These are phyloP conservation scores for Trichothecium sympodiale DNA, from an alignment of 2,329 filamentous ascomycete genomes.

Conservation along the genomic window DNA sequence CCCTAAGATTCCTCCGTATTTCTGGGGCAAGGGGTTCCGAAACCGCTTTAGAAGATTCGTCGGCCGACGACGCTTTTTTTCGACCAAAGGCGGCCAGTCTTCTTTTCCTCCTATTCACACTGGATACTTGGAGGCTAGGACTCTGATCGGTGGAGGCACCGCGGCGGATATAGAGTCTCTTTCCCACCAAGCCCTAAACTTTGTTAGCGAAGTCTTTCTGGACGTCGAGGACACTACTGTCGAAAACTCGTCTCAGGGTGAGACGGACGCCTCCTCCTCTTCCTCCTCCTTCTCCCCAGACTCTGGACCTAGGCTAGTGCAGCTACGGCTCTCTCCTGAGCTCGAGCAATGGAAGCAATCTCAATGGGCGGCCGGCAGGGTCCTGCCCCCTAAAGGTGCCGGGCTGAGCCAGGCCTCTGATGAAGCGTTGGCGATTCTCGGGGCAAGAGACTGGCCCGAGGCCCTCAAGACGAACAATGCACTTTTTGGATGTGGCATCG, in stretches of 20 bases:
- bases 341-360: slow-evolving; percentile 9
- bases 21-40: slow-evolving; percentile 7
- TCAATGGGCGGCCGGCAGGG: slow-evolving; percentile 8
- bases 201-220: slow-evolving; percentile 7
- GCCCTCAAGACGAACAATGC: slow-evolving; percentile 11
- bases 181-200: slow-evolving; percentile 5
- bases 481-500: slow-evolving; percentile 10
- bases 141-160: slow-evolving; percentile 6
- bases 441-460: slow-evolving; percentile 8
- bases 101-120: slow-evolving; percentile 4
- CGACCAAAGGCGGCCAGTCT: background rate
- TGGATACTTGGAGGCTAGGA: slow-evolving; percentile 9
- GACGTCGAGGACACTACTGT: slow-evolving; percentile 1
- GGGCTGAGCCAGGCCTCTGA: slow-evolving; percentile 7
- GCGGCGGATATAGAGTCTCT: slow-evolving; percentile 7
- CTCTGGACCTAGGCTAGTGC: slow-evolving; percentile 5
- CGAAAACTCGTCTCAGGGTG: no score
- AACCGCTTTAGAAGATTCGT: slow-evolving; percentile 1
- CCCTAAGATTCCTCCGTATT: slow-evolving; percentile 6
- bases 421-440: slow-evolving; percentile 5
- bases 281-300: background rate
- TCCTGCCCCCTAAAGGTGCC: slow-evolving; percentile 9
- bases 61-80: slow-evolving; percentile 3
- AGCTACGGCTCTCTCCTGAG: slow-evolving; percentile 8
- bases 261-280: no score